These are phyloP conservation scores for Pisolithus albus DNA, from an alignment of 768 basidiomycete species.

Conservation along the genomic window DNA sequence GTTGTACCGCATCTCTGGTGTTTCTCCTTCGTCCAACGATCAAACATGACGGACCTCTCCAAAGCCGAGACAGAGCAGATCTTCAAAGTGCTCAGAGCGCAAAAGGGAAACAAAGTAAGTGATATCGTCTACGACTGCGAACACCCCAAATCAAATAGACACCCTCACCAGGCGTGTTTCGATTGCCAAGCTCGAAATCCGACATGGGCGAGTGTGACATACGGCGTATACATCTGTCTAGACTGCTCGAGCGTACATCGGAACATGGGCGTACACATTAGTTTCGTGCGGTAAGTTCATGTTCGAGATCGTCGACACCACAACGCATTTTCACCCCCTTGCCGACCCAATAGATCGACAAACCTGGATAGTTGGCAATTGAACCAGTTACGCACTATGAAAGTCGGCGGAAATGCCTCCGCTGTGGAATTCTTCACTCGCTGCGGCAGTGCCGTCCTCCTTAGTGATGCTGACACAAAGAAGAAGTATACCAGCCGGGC, in stretches of 20 bases:
- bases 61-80: slow-evolving; percentile 80
- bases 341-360: slow-evolving; percentile 62
- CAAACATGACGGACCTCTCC: slow-evolving; percentile 58
- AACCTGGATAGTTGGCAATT: slow-evolving; percentile 95
- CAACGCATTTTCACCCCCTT: neutral
- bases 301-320: neutral
- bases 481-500: slow-evolving; percentile 83
- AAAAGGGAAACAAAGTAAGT: slow-evolving; percentile 77
- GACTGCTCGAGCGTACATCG: slow-evolving; percentile 95
- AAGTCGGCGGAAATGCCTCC: slow-evolving; percentile 86
- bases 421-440: slow-evolving; percentile 87
- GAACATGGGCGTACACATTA: slow-evolving; percentile 97
- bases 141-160: neutral
- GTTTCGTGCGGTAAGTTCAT: slow-evolving; percentile 77
- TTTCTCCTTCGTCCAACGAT: neutral
- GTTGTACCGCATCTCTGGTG: neutral
- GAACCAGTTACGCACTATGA: slow-evolving; percentile 88
- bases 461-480: slow-evolving; percentile 72
- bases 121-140: neutral
- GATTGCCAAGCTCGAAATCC: slow-evolving; percentile 95
- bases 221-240: slow-evolving; percentile 94
- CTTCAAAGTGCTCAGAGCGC: slow-evolving; percentile 70
- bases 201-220: slow-evolving; percentile 96
- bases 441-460: slow-evolving; percentile 67
- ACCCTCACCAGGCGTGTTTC: slow-evolving; percentile 66